Conservation (phyloP, 192 early-diverging fungal species). For the Mortierella claussenii region DNA sequence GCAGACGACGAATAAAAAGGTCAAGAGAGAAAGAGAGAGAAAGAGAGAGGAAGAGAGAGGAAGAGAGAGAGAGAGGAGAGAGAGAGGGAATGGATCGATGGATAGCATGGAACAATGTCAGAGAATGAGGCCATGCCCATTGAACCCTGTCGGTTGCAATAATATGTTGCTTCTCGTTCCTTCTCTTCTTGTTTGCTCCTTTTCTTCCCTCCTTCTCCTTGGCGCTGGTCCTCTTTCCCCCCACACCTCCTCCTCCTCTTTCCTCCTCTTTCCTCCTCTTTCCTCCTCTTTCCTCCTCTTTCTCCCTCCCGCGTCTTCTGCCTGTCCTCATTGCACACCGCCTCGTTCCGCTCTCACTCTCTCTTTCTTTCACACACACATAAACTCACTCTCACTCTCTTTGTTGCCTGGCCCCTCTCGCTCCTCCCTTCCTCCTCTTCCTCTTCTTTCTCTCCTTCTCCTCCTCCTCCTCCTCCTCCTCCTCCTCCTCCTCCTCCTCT, state of each 20-base stretch:
- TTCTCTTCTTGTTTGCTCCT: background rate
- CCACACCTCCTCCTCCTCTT: constrained; percentile 3
- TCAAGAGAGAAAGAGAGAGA: background rate
- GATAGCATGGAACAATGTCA: too few species aligned
- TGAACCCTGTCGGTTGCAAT: too few species aligned
- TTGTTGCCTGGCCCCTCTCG: background rate
- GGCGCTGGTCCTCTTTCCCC: background rate
- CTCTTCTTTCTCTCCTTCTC: background rate
- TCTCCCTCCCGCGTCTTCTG: background rate
- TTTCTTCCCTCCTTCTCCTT: background rate
- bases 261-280: background rate
- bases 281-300: background rate
- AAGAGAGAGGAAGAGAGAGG: too few species aligned
- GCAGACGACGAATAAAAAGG: too few species aligned
- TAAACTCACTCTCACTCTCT: background rate
- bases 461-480: background rate
- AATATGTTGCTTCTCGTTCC: background rate
- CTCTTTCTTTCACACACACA: background rate
- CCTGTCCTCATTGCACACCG: background rate
- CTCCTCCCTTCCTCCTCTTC: constrained; percentile 1
- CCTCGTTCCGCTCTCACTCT: background rate
- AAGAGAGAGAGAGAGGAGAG: too few species aligned
- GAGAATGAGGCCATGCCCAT: too few species aligned
- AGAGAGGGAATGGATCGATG: too few species aligned
- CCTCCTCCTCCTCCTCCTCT: background rate